Evolutionary conservation across 345 rosid species (phyloP), one percentile per base, ranked within the genome.

Genomic region (Chamaenerion angustifolium): DNA sequence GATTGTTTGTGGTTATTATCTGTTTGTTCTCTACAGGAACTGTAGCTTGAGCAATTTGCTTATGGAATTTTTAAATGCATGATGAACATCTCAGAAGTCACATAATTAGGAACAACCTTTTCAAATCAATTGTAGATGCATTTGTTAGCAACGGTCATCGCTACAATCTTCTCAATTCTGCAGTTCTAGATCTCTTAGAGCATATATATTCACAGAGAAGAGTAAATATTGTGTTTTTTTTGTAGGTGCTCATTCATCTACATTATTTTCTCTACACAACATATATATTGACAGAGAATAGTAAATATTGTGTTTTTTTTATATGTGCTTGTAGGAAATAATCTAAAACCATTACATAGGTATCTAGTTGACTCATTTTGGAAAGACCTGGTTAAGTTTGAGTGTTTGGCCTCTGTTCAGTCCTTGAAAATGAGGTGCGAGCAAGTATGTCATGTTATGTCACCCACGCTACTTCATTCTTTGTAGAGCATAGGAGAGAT

Each of bases 121-220:
- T 93, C 64, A 82, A 81, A 62, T 88, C 96, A 46, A 65, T 93
- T 56, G 59, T 85, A 41, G 90, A 85, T 73, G 95, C 78, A 62
- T 93, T 93, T 67, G 76, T 85, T 57, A 74, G 70, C 43, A 93
- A 93, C 60, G 96, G 99, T 12, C 71, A 75, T 65, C 95, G 95
- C 18, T 93, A 88, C 72, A 85, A 93, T 69, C 67, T 93, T 61
- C 77, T 93, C 55, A 85, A 93, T 60, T 93, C 99, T 57, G 86
- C 88, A 40, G 79, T 93, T 56, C 63, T 93, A 59, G 99, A 93
- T 55, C 92, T 88, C 62, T 76, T 93, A 59, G 99, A 93, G 74
- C 76, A 71, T 52, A 45, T 43, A 16, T 13, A 0, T 8, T 15
- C 40, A 15, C 27, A n/a, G n/a, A n/a, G n/a, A n/a, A n/a, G n/a